Evolutionary conservation across 2,329 filamentous ascomycete genomes (phyloP).

Genomic region (Lecanicillium sp.): DNA sequence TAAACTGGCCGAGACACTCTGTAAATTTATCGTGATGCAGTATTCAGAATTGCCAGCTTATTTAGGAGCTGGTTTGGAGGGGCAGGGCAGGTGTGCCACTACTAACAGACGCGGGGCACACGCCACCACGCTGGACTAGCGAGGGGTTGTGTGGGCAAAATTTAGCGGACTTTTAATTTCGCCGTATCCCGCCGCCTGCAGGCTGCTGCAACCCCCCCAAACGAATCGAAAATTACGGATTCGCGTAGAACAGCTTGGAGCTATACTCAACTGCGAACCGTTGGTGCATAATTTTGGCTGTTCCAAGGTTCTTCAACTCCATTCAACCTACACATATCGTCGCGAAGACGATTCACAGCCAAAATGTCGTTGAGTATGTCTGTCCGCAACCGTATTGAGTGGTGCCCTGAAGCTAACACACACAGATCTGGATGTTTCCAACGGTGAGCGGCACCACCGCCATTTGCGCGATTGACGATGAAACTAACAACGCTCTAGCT

Average conservation of each 20-base stretch:
- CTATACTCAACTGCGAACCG: conserved; percentile 9
- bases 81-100: conserved; percentile 4
- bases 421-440: conserved; percentile 74
- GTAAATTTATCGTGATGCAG: neutral
- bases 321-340: conserved; percentile 4
- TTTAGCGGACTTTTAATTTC: conserved; percentile 15
- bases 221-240: conserved; percentile 20
- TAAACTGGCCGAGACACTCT: too few relatives aligned
- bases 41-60: neutral
- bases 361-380: conserved; percentile 23
- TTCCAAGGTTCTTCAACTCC: conserved; percentile 5
- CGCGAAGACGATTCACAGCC: conserved; percentile 11
- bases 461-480: conserved; percentile 8
- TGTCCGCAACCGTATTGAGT: neutral
- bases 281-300: conserved; percentile 11
- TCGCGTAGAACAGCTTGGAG: conserved; percentile 12
- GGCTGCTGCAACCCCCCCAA: conserved; percentile 17
- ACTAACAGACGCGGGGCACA: conserved; percentile 11
- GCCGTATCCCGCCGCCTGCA: conserved; percentile 8
- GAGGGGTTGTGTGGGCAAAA: conserved; percentile 9
- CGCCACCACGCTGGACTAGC: conserved; percentile 4
- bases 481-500: conserved; percentile 36
- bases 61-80: neutral
- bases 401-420: conserved; percentile 26
- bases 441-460: conserved; percentile 51